phyloP scores from a whole-genome alignment of 495 filamentous ascomycete genomes.

The Chaetomium cochliodes region DNA sequence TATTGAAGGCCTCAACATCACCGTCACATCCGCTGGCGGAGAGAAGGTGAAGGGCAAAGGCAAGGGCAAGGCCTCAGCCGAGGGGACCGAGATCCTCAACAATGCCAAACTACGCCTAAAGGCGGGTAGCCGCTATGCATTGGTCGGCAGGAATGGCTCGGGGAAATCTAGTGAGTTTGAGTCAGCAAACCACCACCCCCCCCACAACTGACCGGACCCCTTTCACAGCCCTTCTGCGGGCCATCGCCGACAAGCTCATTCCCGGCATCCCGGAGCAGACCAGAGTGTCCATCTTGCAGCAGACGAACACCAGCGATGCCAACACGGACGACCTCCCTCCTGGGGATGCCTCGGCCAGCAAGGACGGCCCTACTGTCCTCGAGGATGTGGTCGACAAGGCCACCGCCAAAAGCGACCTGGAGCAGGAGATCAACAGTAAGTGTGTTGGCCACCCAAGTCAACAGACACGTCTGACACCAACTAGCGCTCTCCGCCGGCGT shows the following conservation, averaged over 20 bases:
- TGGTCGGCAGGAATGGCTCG: conserved; percentile 74
- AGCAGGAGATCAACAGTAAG: conserved; percentile 57
- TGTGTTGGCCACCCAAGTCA: conserved; percentile 42
- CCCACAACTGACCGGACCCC: not conserved
- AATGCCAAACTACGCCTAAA: conserved; percentile 69
- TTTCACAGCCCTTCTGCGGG: conserved; percentile 61
- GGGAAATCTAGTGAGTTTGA: conserved; percentile 70
- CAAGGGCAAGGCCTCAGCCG: conserved; percentile 53
- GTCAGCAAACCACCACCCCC: not conserved
- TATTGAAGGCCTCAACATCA: conserved; percentile 64
- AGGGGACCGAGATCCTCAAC: conserved; percentile 64
- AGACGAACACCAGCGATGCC: conserved; percentile 52
- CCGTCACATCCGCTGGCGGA: conserved; percentile 50
- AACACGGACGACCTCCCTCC: conserved; percentile 29
- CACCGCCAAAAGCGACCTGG: conserved; percentile 56
- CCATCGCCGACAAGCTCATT: conserved; percentile 74
- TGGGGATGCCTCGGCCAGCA: conserved; percentile 5
- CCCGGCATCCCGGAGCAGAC: conserved; percentile 71
- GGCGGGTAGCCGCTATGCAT: conserved; percentile 66
- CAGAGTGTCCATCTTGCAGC: conserved; percentile 68
- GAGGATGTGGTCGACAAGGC: conserved; percentile 68
- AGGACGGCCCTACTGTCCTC: conserved; percentile 51
- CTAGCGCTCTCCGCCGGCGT: conserved; percentile 40
- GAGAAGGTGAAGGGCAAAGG: conserved; percentile 29
- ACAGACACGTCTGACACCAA: not conserved